phyloP scores from a whole-genome alignment of 148 eudicot genomes.

The Diospyros kaki region DNA sequence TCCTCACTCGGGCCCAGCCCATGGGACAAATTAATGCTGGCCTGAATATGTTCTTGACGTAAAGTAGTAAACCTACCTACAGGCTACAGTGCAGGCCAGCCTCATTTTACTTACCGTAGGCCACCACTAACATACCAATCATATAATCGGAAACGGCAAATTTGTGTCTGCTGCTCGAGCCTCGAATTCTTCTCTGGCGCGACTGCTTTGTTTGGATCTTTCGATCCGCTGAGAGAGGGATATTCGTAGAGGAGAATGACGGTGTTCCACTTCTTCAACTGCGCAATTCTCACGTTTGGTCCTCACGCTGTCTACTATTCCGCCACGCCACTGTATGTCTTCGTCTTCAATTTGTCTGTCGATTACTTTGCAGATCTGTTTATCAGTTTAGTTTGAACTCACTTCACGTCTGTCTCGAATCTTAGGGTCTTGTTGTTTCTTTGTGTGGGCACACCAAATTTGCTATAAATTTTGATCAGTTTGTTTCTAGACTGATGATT shows the following conservation, averaged over 20 bases:
- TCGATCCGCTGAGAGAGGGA: conserved; percentile 3
- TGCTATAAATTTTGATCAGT: background rate
- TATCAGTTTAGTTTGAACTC: background rate
- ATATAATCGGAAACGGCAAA: background rate
- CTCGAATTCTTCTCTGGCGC: background rate
- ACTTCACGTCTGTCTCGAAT: background rate
- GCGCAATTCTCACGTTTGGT: conserved; percentile 92
- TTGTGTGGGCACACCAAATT: background rate
- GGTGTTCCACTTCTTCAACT: conserved; percentile 93
- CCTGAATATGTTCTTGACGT: too few species aligned
- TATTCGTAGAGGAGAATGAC: conserved; percentile 46
- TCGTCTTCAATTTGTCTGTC: background rate
- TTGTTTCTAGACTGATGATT: background rate
- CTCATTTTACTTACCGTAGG: too few species aligned
- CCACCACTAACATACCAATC: background rate
- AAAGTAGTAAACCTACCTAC: too few species aligned
- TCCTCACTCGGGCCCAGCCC: too few species aligned
- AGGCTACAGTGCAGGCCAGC: too few species aligned
- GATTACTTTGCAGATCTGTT: conserved; percentile 6
- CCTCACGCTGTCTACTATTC: conserved; percentile 98
- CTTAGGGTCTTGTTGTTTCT: background rate
- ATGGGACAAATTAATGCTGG: too few species aligned
- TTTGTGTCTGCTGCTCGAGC: background rate
- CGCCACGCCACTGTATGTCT: conserved; percentile 85
- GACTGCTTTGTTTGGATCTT: conserved; percentile 1